Percentiles rank a stretch among this genome's conserved stretches.
Evolutionary conservation across 2,329 filamentous ascomycete species (phyloP).

Genomic region (Colletotrichum neosansevieriae): DNA sequence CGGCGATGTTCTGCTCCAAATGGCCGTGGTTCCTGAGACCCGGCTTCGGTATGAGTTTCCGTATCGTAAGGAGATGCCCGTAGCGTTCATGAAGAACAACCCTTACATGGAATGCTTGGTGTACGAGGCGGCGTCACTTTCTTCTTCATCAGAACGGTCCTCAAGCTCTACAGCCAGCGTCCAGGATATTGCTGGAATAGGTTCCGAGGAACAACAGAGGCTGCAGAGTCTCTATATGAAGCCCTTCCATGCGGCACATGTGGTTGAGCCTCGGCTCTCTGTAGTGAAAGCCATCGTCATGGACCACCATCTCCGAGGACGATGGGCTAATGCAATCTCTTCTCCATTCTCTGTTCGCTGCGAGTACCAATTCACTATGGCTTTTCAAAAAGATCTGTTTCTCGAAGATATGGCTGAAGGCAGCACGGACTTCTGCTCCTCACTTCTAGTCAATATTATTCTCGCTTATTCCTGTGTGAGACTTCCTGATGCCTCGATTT

Average conservation of each 20-base stretch:
- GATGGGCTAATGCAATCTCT: constrained; percentile 45
- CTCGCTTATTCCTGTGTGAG: constrained; percentile 48
- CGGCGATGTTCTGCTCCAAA: constrained; percentile 54
- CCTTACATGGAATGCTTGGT: constrained; percentile 46
- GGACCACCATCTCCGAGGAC: constrained; percentile 46
- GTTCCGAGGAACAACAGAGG: constrained; percentile 18
- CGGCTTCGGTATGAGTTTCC: constrained; percentile 55
- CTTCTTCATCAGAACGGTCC: neutral
- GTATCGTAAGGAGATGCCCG: constrained; percentile 44
- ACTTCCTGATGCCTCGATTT: constrained; percentile 17
- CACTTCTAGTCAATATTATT: constrained; percentile 45
- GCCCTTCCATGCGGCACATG: constrained; percentile 51
- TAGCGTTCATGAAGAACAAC: constrained; percentile 44
- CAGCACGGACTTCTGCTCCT: constrained; percentile 44
- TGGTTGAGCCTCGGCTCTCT: constrained; percentile 50
- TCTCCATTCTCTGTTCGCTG: constrained; percentile 42
- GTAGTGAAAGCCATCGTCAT: constrained; percentile 44
- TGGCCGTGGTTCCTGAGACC: constrained; percentile 52
- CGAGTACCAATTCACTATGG: constrained; percentile 41
- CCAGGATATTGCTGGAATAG: neutral
- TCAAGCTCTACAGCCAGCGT: neutral
- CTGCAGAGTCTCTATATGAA: constrained; percentile 47
- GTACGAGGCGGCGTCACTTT: constrained; percentile 42
- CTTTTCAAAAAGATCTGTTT: constrained; percentile 46
- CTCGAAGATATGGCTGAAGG: constrained; percentile 45